Percentiles rank a stretch among this genome's conserved stretches.
These are phyloP conservation scores for Phytophthora tubulina DNA, from an alignment of 352 stramenopile genomes.

Conservation along the genomic window DNA sequence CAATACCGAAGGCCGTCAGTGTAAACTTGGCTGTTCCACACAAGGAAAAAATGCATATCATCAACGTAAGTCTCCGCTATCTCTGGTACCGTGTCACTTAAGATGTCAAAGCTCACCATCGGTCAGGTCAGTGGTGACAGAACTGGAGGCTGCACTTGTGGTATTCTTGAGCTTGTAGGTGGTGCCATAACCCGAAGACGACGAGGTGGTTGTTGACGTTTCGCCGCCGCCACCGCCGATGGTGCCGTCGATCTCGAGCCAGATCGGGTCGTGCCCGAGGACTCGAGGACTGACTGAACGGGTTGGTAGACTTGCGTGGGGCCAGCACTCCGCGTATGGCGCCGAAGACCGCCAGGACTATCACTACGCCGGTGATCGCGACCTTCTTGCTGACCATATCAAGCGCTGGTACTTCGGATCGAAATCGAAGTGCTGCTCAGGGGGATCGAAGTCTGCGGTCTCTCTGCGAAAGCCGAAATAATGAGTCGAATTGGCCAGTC, in stretches of 20 bases:
- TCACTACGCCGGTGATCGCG: constrained; percentile 49
- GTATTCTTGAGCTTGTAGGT: constrained; percentile 40
- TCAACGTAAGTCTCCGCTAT: constrained; percentile 15
- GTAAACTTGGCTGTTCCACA: constrained; percentile 48
- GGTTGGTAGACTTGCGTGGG: constrained; percentile 36
- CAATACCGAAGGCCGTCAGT: constrained; percentile 70
- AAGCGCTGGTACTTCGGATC: constrained; percentile 15
- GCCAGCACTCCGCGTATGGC: constrained; percentile 57
- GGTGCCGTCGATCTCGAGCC: constrained; percentile 29
- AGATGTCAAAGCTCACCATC: constrained; percentile 33
- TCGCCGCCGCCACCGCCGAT: constrained; percentile 14
- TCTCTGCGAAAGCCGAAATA: constrained; percentile 42
- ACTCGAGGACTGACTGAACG: constrained; percentile 42
- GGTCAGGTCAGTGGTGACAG: constrained; percentile 64
- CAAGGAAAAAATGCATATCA: constrained; percentile 15
- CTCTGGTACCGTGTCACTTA: constrained; percentile 17
- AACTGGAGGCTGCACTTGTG: constrained; percentile 34
- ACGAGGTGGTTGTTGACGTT: constrained; percentile 15
- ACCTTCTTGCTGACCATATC: constrained; percentile 46
- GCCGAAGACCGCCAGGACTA: constrained; percentile 58
- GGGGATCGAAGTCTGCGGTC: constrained; percentile 13
- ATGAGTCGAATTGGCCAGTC: constrained; percentile 1
- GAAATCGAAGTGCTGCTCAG: not conserved
- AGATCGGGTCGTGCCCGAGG: constrained; percentile 32
- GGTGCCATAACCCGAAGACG: constrained; percentile 25